A percentile compares a stretch with the other conserved stretches of the same genome.
phyloP scores from a whole-genome alignment of 768 basidiomycete genomes.

The Podaxis mareebaensis region DNA sequence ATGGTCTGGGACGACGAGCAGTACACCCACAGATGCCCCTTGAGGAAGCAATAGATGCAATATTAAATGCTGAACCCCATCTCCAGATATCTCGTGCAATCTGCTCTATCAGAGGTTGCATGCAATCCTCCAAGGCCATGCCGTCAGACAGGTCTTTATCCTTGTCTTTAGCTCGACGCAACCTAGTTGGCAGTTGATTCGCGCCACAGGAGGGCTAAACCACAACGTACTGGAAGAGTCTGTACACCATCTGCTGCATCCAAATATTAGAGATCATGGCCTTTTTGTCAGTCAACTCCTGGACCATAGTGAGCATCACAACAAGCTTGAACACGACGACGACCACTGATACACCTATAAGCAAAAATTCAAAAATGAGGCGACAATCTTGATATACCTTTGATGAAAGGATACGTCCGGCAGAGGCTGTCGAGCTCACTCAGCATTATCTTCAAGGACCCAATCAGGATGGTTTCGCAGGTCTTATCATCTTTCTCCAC shows the following conservation, averaged over 20 bases:
- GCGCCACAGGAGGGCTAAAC: background rate
- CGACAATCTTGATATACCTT: background rate
- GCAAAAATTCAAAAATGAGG: conserved; percentile 25
- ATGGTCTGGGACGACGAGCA: no score
- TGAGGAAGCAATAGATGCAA: no score
- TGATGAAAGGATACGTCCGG: background rate
- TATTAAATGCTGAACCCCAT: no score
- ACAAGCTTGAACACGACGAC: conserved; percentile 52
- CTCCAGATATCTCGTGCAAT: no score
- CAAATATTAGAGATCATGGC: conserved; percentile 44
- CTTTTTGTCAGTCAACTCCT: conserved; percentile 52
- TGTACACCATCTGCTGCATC: conserved; percentile 51
- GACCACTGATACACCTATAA: conserved; percentile 37
- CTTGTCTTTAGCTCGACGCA: no score
- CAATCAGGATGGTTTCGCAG: background rate
- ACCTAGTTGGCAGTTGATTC: no score
- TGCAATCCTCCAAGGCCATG: no score
- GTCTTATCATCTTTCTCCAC: background rate
- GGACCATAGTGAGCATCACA: conserved; percentile 45
- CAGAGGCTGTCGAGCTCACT: background rate
- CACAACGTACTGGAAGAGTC: conserved; percentile 24
- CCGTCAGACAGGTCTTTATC: no score
- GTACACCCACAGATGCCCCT: no score
- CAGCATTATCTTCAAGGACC: background rate
- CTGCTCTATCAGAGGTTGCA: no score